These are phyloP conservation scores for Elsinoe australis DNA, from an alignment of 2,329 filamentous ascomycete species.

Conservation along the genomic window DNA sequence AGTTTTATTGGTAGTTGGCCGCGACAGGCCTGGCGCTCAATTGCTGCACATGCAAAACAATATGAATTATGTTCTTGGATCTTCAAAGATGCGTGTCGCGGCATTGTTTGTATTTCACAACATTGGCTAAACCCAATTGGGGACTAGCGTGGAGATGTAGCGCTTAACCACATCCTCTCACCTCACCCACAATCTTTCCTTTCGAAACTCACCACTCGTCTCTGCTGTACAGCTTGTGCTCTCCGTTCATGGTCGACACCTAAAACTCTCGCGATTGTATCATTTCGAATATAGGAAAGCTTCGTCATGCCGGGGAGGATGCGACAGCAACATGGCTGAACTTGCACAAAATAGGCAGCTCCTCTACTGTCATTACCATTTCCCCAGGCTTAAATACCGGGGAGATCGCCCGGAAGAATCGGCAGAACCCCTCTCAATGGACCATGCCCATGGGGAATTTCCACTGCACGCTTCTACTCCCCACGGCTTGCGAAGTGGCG, in stretches of 20 bases:
- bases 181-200: not conserved
- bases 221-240: not conserved
- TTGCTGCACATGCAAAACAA: slow-evolving; percentile 12
- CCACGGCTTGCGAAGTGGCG: not conserved
- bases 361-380: too few relatives aligned
- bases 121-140: slow-evolving; percentile 11
- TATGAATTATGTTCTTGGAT: slow-evolving; percentile 12
- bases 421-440: slow-evolving; percentile 6
- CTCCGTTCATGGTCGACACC: not conserved
- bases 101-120: slow-evolving; percentile 6
- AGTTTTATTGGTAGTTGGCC: slow-evolving; percentile 12
- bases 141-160: not conserved
- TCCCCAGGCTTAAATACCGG: too few relatives aligned
- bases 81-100: not conserved
- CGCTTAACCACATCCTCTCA: not conserved
- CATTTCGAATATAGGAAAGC: not conserved
- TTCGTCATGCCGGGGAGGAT: too few relatives aligned
- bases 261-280: not conserved
- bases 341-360: too few relatives aligned
- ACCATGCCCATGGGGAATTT: not conserved
- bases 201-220: not conserved
- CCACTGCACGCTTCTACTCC: not conserved
- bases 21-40: slow-evolving; percentile 3
- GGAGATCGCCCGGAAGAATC: slow-evolving; percentile 13
- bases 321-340: too few relatives aligned